Conservation (phyloP, 306 rosid species). For the Rosa multiflora region DNA sequence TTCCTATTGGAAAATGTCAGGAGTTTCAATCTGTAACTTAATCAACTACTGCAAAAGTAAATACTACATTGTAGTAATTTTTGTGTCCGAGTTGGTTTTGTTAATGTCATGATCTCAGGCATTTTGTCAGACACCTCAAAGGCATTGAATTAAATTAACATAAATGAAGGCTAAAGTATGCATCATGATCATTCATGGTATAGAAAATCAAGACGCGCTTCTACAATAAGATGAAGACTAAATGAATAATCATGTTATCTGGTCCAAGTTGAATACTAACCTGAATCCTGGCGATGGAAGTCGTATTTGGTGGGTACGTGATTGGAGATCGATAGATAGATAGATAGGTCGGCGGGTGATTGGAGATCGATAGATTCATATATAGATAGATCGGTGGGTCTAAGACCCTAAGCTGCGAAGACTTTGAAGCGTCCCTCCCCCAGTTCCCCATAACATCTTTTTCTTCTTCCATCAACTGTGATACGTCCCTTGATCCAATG, state of each 20-base stretch:
- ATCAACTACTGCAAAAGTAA: too few species aligned
- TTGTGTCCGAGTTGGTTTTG: not conserved
- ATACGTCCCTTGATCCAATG: too few species aligned
- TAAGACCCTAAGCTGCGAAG: not conserved
- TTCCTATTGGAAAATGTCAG: not conserved
- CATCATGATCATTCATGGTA: too few species aligned
- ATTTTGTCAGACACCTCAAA: not conserved
- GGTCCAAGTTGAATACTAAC: not conserved
- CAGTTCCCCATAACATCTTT: not conserved
- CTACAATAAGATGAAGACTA: too few species aligned
- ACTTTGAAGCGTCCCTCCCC: not conserved
- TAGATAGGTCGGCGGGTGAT: too few species aligned
- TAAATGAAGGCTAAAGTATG: too few species aligned
- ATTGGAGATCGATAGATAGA: not conserved
- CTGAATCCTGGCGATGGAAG: not conserved
- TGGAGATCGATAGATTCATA: not conserved
- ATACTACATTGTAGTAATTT: not conserved
- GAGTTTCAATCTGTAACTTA: too few species aligned
- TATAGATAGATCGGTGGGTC: not conserved
- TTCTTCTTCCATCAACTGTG: not conserved
- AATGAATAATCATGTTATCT: not conserved
- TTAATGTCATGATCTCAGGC: not conserved
- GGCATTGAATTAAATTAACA: not conserved
- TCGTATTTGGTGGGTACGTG: not conserved
- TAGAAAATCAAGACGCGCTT: too few species aligned